Evolutionary conservation across 2,329 filamentous ascomycete genomes (phyloP), one percentile per base, ranked within the genome.

Genomic region (Chaetomium olivaceum): DNA sequence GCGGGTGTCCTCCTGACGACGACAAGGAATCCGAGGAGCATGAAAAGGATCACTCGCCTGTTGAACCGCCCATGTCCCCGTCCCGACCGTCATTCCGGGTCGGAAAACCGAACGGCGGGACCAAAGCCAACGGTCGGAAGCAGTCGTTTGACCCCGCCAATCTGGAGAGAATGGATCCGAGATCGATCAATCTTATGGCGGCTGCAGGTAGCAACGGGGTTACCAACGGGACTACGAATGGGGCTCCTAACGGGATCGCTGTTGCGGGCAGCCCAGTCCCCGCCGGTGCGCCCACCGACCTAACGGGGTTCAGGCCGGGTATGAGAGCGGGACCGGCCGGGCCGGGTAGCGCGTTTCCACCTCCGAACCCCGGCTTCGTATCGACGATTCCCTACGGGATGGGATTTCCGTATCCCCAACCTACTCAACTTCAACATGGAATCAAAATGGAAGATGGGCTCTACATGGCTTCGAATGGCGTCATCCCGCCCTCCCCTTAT

Each of bases 151-250:
- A 85, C 66, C 75, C 80, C 0, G 72, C 76, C 2, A 79, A 77
- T 11, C 74, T 88, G 19, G 79, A 82, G 57, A 80, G 84, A 65
- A 85, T 87, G 77, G 82, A 87, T 68, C 76, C 80, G n/a, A 80
- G 75, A 68, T 81, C 80, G 65, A 73, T 85, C 65, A 87, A 85
- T 71, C 75, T 86, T 57, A 63, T 83, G 55, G 74, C 79, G 2
- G 72, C 76, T 50, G 72, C 75, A 27, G 73, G 58, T 19, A 61
- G 63, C 55, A 68, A 63, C 46, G 54, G 69, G 7, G 57, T 65
- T 31, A 61, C 76, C 6, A 70, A 70, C 60, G 63, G 52, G 27
- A 14, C 29, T 19, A 27, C 31, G 14, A 68, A 63, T 39, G 54
- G 70, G 8, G 56, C 63, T 33, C 60, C 75, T 7, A 70, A 70